Evolutionary conservation across 768 basidiomycete genomes (phyloP).

Genomic region (Kwoniella bestiolae): DNA sequence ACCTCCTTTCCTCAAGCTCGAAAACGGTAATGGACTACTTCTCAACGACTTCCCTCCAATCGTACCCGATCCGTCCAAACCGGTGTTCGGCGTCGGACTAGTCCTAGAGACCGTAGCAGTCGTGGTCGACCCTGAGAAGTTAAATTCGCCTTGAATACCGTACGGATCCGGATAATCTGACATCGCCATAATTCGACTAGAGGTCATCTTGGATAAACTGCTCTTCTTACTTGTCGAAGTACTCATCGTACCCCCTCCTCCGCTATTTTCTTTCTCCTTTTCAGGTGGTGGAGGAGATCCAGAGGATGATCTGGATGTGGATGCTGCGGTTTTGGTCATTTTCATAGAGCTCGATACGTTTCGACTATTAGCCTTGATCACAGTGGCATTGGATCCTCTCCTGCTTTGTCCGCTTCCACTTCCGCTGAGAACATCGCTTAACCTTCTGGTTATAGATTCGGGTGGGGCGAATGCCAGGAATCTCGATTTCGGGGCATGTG

Average conservation of each 20-base stretch:
- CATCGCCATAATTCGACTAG: conserved; percentile 19
- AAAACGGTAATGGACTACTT: conserved; percentile 15
- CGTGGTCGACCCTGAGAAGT: conserved; percentile 5
- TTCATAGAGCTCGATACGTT: conserved; percentile 2
- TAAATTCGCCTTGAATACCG: conserved; percentile 27
- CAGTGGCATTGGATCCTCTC: conserved; percentile 9
- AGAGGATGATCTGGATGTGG: neutral
- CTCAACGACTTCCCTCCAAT: neutral
- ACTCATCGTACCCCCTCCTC: neutral
- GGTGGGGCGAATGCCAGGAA: conserved; percentile 27
- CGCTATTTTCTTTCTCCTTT: neutral
- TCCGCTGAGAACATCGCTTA: conserved; percentile 2
- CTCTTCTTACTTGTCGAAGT: conserved; percentile 24
- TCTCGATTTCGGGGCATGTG: neutral
- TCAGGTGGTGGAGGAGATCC: neutral
- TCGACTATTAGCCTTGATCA: neutral
- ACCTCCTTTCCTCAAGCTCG: conserved; percentile 3
- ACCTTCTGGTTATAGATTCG: neutral
- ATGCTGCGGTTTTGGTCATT: neutral
- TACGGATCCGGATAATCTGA: conserved; percentile 46
- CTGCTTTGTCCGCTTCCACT: neutral
- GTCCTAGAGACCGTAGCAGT: conserved; percentile 2
- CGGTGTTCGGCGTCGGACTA: neutral
- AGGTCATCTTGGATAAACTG: conserved; percentile 20
- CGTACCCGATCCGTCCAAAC: neutral